Evolutionary conservation across 1,284 basidiomycete genomes (phyloP).

Genomic region (Cryptococcus sp.): DNA sequence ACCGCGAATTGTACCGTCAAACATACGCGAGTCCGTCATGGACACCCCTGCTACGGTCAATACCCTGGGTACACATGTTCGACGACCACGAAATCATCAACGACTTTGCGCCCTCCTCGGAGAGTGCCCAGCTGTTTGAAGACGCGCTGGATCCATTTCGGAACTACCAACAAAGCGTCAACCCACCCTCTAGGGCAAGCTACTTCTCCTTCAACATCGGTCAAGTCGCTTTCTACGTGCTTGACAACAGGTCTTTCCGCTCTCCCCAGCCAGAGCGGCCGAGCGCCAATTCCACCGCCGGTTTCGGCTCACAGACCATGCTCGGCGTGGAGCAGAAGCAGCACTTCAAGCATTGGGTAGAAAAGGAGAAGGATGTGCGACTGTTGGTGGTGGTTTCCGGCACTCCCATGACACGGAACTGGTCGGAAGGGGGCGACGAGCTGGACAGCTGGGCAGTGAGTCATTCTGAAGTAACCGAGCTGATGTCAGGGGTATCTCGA

Average conservation of each 20-base stretch:
- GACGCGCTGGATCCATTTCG: slow-evolving; percentile 11
- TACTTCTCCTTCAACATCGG: slow-evolving; percentile 13
- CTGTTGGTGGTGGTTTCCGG: slow-evolving; percentile 15
- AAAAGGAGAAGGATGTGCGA: slow-evolving; percentile 1
- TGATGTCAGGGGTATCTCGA: slow-evolving; percentile 15
- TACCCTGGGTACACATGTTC: slow-evolving; percentile 18
- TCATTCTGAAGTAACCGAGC: background rate
- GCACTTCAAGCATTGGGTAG: slow-evolving; percentile 6
- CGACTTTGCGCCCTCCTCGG: slow-evolving; percentile 9
- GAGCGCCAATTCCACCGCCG: slow-evolving; percentile 10
- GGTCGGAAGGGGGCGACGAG: slow-evolving; percentile 15
- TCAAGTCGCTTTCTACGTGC: slow-evolving; percentile 10
- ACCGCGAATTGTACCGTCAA: slow-evolving; percentile 14
- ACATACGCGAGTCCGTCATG: slow-evolving; percentile 17
- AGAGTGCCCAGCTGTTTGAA: slow-evolving; percentile 1
- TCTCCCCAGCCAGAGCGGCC: slow-evolving; percentile 5
- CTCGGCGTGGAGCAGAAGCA: slow-evolving; percentile 7
- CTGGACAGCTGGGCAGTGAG: slow-evolving; percentile 18
- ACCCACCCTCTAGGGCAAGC: slow-evolving; percentile 6
- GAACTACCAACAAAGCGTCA: slow-evolving; percentile 10
- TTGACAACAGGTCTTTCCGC: slow-evolving; percentile 12
- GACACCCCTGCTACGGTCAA: slow-evolving; percentile 5
- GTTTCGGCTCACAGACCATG: slow-evolving; percentile 11
- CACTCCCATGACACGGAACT: slow-evolving; percentile 14
- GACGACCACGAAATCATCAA: slow-evolving; percentile 20